phyloP scores from a whole-genome alignment of 768 basidiomycete genomes.

The Termitomyces sp. region DNA sequence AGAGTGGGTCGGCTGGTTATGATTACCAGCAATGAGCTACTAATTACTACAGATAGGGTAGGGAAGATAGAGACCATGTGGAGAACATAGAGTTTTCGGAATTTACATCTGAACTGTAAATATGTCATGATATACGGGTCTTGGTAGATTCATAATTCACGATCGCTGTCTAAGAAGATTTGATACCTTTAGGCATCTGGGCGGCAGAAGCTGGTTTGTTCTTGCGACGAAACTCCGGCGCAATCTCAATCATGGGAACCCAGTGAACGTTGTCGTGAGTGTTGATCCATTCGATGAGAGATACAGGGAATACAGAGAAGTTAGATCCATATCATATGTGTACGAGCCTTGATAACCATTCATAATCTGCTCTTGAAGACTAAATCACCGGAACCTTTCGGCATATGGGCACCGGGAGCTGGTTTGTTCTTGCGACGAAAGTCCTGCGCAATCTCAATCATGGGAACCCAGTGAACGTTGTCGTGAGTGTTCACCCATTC shows the following conservation, averaged over 20 bases:
- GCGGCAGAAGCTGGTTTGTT: conserved; percentile 45
- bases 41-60: no score
- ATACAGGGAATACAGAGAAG: not conserved
- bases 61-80: no score
- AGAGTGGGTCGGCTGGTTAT: no score
- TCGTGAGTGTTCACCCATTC: conserved; percentile 72
- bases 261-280: conserved; percentile 66
- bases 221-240: conserved; percentile 54
- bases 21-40: no score
- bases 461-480: conserved; percentile 65
- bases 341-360: not conserved
- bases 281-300: conserved; percentile 68
- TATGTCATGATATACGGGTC: no score
- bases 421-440: conserved; percentile 53
- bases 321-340: not conserved
- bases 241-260: conserved; percentile 70
- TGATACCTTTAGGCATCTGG: conserved; percentile 41
- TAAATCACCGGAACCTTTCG: conserved; percentile 15
- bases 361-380: not conserved
- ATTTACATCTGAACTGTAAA: no score
- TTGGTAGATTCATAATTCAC: not conserved
- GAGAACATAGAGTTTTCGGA: no score
- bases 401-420: conserved; percentile 50
- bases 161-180: not conserved
- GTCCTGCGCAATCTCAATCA: conserved; percentile 64